Evolutionary conservation across 495 filamentous ascomycete genomes (phyloP).

Genomic region (Xylaria flabelliformis): DNA sequence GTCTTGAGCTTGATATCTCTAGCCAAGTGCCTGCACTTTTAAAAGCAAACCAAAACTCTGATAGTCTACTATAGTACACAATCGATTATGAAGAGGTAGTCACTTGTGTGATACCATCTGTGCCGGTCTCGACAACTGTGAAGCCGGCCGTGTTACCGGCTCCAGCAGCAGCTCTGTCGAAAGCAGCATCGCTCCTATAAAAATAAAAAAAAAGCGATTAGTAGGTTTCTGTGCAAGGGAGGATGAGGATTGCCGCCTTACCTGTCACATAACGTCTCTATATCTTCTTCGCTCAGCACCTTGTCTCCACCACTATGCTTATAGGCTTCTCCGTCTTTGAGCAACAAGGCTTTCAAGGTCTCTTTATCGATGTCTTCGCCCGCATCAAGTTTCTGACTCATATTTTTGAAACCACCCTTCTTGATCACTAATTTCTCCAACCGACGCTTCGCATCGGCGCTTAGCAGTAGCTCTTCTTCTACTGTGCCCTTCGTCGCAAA

Average conservation of each 20-base stretch:
- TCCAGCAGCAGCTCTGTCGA: slow-evolving; percentile 76
- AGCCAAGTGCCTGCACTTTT: slow-evolving; percentile 10
- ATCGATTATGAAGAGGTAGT: slow-evolving; percentile 18
- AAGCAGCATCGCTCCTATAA: slow-evolving; percentile 80
- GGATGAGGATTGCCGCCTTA: slow-evolving; percentile 16
- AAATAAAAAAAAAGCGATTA: slow-evolving; percentile 11
- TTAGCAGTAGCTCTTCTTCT: slow-evolving; percentile 85
- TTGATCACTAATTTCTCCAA: slow-evolving; percentile 95
- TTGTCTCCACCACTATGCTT: slow-evolving; percentile 61
- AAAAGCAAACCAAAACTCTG: not conserved
- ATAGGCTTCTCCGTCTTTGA: slow-evolving; percentile 70
- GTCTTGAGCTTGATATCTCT: slow-evolving; percentile 9
- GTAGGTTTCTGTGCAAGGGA: not conserved
- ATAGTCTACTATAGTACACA: not conserved
- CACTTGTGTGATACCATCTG: slow-evolving; percentile 51
- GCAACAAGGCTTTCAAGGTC: slow-evolving; percentile 63
- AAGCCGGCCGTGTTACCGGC: slow-evolving; percentile 68
- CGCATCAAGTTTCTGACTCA: slow-evolving; percentile 63
- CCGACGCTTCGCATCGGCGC: slow-evolving; percentile 91
- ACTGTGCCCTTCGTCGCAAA: slow-evolving; percentile 93
- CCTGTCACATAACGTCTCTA: slow-evolving; percentile 77
- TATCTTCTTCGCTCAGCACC: slow-evolving; percentile 77
- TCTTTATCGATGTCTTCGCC: slow-evolving; percentile 62
- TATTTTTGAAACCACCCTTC: slow-evolving; percentile 76
- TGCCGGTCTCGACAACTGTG: slow-evolving; percentile 69